Percentiles rank a stretch among this genome's conserved stretches.
Conservation (phyloP, 495 filamentous ascomycete genomes). For the Xylaria intraflava region DNA sequence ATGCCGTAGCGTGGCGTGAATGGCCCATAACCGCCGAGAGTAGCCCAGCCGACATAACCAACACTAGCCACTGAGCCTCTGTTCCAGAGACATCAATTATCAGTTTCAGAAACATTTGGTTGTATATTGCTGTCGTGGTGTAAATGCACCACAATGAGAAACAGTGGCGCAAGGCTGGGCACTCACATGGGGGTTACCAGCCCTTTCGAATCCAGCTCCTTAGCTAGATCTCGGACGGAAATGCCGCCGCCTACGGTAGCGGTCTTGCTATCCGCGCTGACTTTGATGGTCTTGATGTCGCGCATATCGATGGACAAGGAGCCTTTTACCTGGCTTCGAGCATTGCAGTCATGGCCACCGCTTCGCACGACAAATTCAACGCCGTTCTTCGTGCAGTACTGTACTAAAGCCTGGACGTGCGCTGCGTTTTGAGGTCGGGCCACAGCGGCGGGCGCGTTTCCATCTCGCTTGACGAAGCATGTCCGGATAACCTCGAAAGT, state of each 20-base stretch:
- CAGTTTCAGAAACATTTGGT: neutral
- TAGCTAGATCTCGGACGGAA: slow-evolving; percentile 19
- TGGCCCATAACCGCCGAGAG: slow-evolving; percentile 35
- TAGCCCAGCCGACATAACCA: slow-evolving; percentile 36
- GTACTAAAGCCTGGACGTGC: slow-evolving; percentile 28
- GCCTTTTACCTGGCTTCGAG: slow-evolving; percentile 19
- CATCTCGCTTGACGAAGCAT: neutral
- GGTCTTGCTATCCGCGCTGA: slow-evolving; percentile 18
- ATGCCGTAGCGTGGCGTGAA: slow-evolving; percentile 29
- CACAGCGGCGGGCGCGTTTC: slow-evolving; percentile 10
- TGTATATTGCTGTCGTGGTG: no score
- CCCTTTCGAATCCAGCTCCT: slow-evolving; percentile 22
- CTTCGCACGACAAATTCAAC: slow-evolving; percentile 30
- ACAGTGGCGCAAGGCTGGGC: neutral
- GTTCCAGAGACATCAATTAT: neutral
- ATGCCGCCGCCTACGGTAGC: slow-evolving; percentile 37
- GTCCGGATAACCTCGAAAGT: neutral
- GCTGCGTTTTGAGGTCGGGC: slow-evolving; percentile 29
- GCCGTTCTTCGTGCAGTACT: slow-evolving; percentile 12
- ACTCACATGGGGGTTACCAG: slow-evolving; percentile 21
- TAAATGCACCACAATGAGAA: neutral
- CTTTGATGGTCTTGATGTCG: slow-evolving; percentile 27
- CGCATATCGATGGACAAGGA: slow-evolving; percentile 36
- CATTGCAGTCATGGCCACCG: slow-evolving; percentile 35
- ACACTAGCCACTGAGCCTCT: slow-evolving; percentile 23